Conservation (phyloP, 345 rosid genomes). For the Citrus mangshanensis region DNA sequence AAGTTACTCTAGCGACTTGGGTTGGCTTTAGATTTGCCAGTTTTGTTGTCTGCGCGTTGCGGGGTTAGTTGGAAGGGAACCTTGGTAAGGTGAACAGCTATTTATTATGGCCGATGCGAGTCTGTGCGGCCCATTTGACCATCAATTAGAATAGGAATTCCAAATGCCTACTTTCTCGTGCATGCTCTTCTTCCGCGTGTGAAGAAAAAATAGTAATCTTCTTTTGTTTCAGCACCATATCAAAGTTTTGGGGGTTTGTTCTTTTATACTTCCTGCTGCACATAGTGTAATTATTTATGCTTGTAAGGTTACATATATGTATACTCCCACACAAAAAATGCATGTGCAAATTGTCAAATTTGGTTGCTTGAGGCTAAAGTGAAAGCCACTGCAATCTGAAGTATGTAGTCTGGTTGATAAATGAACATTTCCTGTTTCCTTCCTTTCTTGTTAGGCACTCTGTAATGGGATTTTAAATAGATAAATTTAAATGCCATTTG, state of each 20-base stretch:
- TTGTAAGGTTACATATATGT: not conserved
- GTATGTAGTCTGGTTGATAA: not conserved
- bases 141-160: not conserved
- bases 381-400: not conserved
- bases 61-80: not conserved
- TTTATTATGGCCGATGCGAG: not conserved
- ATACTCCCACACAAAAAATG: not conserved
- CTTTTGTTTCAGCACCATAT: not conserved
- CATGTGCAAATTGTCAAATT: not conserved
- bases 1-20: constrained; percentile 6
- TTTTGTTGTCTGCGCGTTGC: not conserved
- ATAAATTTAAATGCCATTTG: not conserved
- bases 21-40: not conserved
- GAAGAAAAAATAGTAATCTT: not conserved
- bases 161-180: not conserved
- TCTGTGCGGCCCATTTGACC: not conserved
- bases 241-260: too few species aligned
- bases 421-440: not conserved
- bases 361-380: not conserved
- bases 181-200: not conserved
- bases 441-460: not conserved
- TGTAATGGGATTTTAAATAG: not conserved
- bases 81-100: not conserved
- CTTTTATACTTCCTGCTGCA: not conserved
- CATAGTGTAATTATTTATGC: not conserved